Evolutionary conservation across 2,329 filamentous ascomycete genomes (phyloP), one percentile per base, ranked within the genome.

Genomic region (Apiospora arundinis): DNA sequence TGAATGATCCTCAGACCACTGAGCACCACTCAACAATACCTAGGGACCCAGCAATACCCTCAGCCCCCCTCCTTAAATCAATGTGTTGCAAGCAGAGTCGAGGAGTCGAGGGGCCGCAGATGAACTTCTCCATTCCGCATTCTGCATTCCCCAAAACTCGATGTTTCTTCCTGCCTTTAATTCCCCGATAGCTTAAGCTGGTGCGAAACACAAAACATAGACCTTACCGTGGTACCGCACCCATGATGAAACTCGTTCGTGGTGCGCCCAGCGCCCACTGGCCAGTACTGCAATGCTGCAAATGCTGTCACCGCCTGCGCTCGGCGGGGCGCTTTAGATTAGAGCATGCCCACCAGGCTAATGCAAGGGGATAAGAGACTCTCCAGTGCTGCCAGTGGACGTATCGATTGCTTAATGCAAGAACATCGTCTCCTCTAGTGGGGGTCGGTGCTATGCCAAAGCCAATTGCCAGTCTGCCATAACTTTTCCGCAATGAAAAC

Each of bases 291-390:
- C 32, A 60, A 37, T 52, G 45, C n/a, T 12, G 46, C 21, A 1
- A 1, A n/a, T 56, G 52, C 52, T 32, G 52, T 25, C 14, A 45
- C 42, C 42, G 42, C 42, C 12, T 45, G 42, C 42, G 16, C 25
- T 32, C 28, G 14, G 52, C 52, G 52, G 52, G 28, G 52, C 52
- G 5, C 16, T n/a, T 63, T 63, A 63, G 56, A 63, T 63, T 63
- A 63, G 56, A n/a, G 21, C 32, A 63, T 63, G 56, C 4, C 56
- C 56, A 40, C 32, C 32, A 32, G 32, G 6, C 56, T 40, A 63
- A 40, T 63, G 56, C 56, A 63, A 63, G 56, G 56, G 56, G 56
- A 63, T 40, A 63, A 63, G 56, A 40, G 18, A 32, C 49, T 18
- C 28, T 21, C 16, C 52, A n/a, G 44, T 32, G n/a, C 32, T 32